A percentile compares a stretch with the other conserved stretches of the same genome.
phyloP scores from a whole-genome alignment of 805 yeast genomes.

The Hanseniaspora taiwanica region DNA sequence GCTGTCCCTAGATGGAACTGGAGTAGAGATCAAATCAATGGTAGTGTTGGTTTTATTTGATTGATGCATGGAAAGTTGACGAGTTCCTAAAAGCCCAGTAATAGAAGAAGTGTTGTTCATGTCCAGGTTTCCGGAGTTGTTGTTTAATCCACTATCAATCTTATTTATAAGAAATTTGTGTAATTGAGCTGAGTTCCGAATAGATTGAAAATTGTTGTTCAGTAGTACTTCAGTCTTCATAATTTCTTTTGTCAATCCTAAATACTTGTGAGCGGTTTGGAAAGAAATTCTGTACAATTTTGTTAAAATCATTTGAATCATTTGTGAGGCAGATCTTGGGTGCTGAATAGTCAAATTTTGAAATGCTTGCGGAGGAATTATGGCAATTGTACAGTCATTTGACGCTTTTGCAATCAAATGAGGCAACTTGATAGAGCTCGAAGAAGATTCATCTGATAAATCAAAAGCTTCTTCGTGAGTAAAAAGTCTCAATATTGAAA shows the following conservation, averaged over 20 bases:
- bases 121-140: neutral
- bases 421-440: conserved; percentile 11
- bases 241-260: conserved; percentile 74
- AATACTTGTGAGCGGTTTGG: conserved; percentile 75
- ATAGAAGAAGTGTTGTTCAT: neutral
- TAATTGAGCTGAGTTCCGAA: neutral
- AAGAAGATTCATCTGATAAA: neutral
- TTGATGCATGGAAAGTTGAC: neutral
- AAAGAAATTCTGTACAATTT: conserved; percentile 82
- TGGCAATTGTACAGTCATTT: conserved; percentile 70
- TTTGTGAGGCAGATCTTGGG: conserved; percentile 86
- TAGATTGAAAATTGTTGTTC: conserved; percentile 32
- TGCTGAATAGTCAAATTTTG: conserved; percentile 54
- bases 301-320: conserved; percentile 82
- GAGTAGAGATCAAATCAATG: neutral
- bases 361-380: conserved; percentile 80
- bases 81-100: neutral
- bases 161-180: conserved; percentile 3
- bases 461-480: conserved; percentile 25
- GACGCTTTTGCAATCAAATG: conserved; percentile 64
- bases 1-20: no score
- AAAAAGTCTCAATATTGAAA: conserved; percentile 67
- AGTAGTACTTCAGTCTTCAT: conserved; percentile 59
- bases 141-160: neutral
- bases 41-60: neutral